Evolutionary conservation across 1,284 basidiomycete species (phyloP), one percentile per base, ranked within the genome.

Genomic region (Fomitopsis palustris): DNA sequence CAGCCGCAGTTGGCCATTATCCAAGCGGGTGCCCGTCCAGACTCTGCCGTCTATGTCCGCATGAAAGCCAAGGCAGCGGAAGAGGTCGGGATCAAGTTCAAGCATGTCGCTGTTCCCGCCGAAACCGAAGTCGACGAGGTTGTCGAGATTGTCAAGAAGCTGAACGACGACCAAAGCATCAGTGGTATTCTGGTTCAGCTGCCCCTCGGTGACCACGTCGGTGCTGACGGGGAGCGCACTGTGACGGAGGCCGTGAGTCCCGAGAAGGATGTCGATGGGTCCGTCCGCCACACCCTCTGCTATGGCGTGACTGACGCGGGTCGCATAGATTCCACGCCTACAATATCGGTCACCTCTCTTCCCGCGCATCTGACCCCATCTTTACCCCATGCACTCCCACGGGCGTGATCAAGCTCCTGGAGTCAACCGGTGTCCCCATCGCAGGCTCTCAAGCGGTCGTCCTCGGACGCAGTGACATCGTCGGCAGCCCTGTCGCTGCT

Each of bases 11-110:
- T 99, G 38, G 90, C 87, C 69, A 96, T 99, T 76, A 85, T 99
- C 58, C 97, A 99, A 77, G 95, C 95, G 57, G 97, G 97, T 55
- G 85, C 86, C 35, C 88, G 92, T 63, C 88, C 93, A 41, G 96
- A 98, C 72, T 98, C 95, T 8, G 80, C 82, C 35, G 90, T 91
- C 56, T 99, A 99, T 78, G 91, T 99, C 65, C 93, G 94, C 70
- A 98, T 98, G 96, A 99, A 99, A 79, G 82, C 86, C 55, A 97
- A 96, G 75, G 97, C 97, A 12, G 93, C 96, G 25, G 88, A 95
- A 69, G 95, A 99, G 77, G 92, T 93, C 66, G 96, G 96, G 61
- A 95, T 99, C 80, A 85, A 82, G 62, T 92, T 92, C 75, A 86
- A 88, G 60, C 95, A 98, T 74, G 78, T 98, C 69, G 74, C 76